Conservation (phyloP, 176 grass and related monocot genomes). For the Triticum urartu region DNA sequence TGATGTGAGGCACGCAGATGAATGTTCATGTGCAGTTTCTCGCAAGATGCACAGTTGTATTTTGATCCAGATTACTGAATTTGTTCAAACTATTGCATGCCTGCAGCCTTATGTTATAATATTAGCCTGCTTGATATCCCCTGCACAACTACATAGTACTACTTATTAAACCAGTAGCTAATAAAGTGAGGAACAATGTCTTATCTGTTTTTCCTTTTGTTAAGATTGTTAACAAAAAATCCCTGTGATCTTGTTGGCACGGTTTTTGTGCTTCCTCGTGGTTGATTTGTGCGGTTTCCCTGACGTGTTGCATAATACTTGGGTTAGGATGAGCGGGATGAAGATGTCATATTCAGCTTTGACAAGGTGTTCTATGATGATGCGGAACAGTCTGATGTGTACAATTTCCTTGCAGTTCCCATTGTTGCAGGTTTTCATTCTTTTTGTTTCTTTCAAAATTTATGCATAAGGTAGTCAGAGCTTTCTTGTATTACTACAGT, state of each 20-base stretch:
- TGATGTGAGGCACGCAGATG: background rate
- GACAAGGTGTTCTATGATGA: constrained; percentile 81
- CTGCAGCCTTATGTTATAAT: background rate
- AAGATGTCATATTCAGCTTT: constrained; percentile 73
- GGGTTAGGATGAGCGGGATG: constrained; percentile 72
- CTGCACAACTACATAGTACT: background rate
- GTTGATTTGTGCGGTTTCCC: constrained; percentile 9
- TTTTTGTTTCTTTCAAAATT: background rate
- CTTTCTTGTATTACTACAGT: background rate
- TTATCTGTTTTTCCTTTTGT: constrained; percentile 2
- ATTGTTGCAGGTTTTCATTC: constrained; percentile 61
- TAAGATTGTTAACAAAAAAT: background rate
- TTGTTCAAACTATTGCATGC: background rate
- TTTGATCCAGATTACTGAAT: background rate
- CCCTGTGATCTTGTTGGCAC: constrained; percentile 14
- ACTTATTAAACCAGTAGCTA: background rate
- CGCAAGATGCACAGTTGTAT: background rate
- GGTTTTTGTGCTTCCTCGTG: background rate
- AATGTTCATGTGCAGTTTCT: background rate
- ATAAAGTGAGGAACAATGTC: background rate
- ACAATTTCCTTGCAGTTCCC: constrained; percentile 62
- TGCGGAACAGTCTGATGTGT: constrained; percentile 61
- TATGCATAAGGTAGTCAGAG: background rate
- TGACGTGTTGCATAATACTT: constrained; percentile 5
- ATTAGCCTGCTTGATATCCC: background rate